Evolutionary conservation across 2,329 filamentous ascomycete species (phyloP), one percentile per base, ranked within the genome.

Genomic region (Emergomyces orientalis): DNA sequence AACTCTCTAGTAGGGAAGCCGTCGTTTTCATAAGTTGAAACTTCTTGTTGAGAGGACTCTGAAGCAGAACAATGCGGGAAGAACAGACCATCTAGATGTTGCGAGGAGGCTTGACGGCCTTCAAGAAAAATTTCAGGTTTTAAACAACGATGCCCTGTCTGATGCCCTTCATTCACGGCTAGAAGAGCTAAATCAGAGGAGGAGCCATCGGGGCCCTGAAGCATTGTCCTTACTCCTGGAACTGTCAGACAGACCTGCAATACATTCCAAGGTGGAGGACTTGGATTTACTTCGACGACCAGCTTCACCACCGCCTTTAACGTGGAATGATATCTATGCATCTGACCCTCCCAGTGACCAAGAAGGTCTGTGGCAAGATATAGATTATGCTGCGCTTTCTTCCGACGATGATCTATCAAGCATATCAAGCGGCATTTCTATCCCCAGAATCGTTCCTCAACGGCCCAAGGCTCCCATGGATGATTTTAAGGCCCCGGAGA

Each of bases 81-180:
- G 88, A 45, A 90, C 87, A 1, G 90, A 93, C 70, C 88, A 90
- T 67, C 92, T 92, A 71, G 86, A 89, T 54, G 84, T 92, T 25
- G 78, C 82, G 47, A 81, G 82, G 45, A 82, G 81, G 43, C 79
- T 93, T 1, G 79, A 85, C 58, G 89, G 89, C 0, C 79, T 97
- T 2, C 87, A 92, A 67, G 94, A 97, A 77, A 91, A 93, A 69
- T 94, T 97, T 69, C 84, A 86, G 39, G 82, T 97, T 61, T 82
- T 90, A 57, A 87, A 89, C 70, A 86, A 89, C 65, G 92, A 97
- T 69, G 85, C 85, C 47, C 78, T 97, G 32, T 90, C 91, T 14
- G 86, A 92, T 71, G 86, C 86, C 6, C 77, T 91, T 43, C 77
- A 79, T 47, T 71, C 73, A 52, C 81, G 88, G 43, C 74, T 91